Conservation (phyloP, 495 filamentous ascomycete genomes). For the Saxophila tyrrhenica region DNA sequence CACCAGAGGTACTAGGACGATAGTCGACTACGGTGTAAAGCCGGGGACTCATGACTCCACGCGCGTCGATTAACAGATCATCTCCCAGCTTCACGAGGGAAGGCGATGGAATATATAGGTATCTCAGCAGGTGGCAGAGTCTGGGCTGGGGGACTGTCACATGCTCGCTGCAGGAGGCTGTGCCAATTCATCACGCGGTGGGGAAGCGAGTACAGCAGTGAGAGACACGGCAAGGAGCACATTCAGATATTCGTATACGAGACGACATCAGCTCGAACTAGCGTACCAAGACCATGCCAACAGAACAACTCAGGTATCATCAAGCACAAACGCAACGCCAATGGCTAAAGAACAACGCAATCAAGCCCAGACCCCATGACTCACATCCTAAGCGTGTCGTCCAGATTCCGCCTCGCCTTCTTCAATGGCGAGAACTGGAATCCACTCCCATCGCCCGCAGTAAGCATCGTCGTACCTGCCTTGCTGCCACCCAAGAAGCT, state of each 20-base stretch:
- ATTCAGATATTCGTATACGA: not conserved
- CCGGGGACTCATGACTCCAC: too few relatives aligned
- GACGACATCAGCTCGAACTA: not conserved
- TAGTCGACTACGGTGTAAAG: too few relatives aligned
- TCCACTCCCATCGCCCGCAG: constrained; percentile 29
- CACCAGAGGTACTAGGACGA: too few relatives aligned
- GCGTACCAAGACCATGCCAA: not conserved
- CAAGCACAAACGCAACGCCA: not conserved
- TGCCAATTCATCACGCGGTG: too few relatives aligned
- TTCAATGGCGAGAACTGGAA: constrained; percentile 70
- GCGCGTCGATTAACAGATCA: too few relatives aligned
- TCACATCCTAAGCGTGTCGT: constrained; percentile 21
- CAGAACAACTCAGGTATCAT: not conserved
- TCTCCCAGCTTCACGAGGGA: too few relatives aligned
- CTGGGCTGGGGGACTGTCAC: too few relatives aligned
- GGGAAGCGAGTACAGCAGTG: not conserved
- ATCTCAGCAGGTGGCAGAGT: not conserved
- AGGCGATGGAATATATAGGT: too few relatives aligned
- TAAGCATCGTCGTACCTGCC: constrained; percentile 24
- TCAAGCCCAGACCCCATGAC: too few relatives aligned
- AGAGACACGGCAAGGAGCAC: not conserved
- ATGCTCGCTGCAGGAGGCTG: too few relatives aligned
- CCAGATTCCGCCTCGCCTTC: constrained; percentile 49
- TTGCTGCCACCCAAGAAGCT: constrained; percentile 22
- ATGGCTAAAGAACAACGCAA: too few relatives aligned